phyloP scores from a whole-genome alignment of 768 basidiomycete species.

The Trametopsis cervina region DNA sequence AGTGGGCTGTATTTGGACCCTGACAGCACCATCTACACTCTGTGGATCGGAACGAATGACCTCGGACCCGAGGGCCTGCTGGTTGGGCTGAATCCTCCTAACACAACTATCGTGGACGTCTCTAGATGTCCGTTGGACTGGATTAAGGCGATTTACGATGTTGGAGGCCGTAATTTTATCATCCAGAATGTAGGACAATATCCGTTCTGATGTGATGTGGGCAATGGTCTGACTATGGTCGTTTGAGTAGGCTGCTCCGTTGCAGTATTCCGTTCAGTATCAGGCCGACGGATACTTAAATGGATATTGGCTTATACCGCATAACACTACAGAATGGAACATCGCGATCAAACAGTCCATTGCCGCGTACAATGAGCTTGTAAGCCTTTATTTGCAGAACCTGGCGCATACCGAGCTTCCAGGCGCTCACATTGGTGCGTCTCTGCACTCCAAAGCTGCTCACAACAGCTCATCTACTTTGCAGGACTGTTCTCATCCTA shows the following conservation, averaged over 20 bases:
- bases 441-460: no score
- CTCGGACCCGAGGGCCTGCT: constrained; percentile 45
- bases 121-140: constrained; percentile 48
- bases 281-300: constrained; percentile 39
- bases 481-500: constrained; percentile 57
- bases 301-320: no score
- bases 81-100: constrained; percentile 27
- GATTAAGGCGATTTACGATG: constrained; percentile 44
- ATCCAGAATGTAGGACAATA: constrained; percentile 51
- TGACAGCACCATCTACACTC: constrained; percentile 44
- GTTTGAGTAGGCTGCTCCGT: constrained; percentile 55
- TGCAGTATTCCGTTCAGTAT: constrained; percentile 44
- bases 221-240: background rate
- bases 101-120: constrained; percentile 47
- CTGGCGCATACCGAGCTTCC: constrained; percentile 39
- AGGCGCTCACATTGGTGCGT: constrained; percentile 47
- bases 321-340: constrained; percentile 56
- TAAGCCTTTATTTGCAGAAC: constrained; percentile 41
- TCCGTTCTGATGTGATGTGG: background rate
- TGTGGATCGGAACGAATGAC: constrained; percentile 55
- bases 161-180: constrained; percentile 55
- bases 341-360: constrained; percentile 48
- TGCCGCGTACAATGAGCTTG: constrained; percentile 43
- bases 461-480: background rate
- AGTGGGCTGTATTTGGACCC: constrained; percentile 25